These are phyloP conservation scores for Echites panduratus DNA, from an alignment of 257 asterid genomes.

Conservation along the genomic window DNA sequence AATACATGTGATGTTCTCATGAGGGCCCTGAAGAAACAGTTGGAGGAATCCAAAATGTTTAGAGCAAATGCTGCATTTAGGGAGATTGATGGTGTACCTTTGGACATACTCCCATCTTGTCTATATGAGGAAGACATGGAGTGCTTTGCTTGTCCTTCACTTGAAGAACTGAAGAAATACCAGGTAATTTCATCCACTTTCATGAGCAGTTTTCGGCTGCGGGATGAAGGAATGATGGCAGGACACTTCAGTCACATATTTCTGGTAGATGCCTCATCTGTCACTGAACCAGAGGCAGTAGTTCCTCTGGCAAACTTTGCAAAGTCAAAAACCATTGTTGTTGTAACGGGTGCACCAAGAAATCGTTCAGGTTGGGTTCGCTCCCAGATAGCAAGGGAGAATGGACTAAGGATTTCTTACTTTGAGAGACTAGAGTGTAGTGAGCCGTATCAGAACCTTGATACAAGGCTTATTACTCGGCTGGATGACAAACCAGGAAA, in stretches of 20 bases:
- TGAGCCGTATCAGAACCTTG: neutral
- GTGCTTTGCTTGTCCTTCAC: constrained; percentile 21
- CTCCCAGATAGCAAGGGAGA: constrained; percentile 23
- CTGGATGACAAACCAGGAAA: neutral
- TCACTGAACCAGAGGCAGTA: constrained; percentile 26
- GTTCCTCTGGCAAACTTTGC: constrained; percentile 22
- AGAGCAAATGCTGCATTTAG: constrained; percentile 31
- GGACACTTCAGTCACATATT: constrained; percentile 26
- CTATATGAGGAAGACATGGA: constrained; percentile 11
- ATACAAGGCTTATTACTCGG: neutral
- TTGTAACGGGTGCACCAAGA: constrained; percentile 15
- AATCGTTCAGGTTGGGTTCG: constrained; percentile 26
- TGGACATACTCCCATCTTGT: constrained; percentile 23
- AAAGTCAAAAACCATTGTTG: constrained; percentile 14
- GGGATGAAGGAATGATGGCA: constrained; percentile 12
- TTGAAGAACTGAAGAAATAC: constrained; percentile 9
- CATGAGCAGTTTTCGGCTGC: constrained; percentile 19
- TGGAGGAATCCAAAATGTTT: constrained; percentile 18
- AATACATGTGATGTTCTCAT: constrained; percentile 21
- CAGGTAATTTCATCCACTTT: constrained; percentile 19
- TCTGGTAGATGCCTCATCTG: constrained; percentile 29
- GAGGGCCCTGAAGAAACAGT: constrained; percentile 19
- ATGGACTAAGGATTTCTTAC: constrained; percentile 27
- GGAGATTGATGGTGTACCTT: constrained; percentile 23
- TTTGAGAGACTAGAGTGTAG: constrained; percentile 21